Base-by-base conservation (phyloP, 2,329 filamentous ascomycete genomes). In the Moelleriella libera region DNA sequence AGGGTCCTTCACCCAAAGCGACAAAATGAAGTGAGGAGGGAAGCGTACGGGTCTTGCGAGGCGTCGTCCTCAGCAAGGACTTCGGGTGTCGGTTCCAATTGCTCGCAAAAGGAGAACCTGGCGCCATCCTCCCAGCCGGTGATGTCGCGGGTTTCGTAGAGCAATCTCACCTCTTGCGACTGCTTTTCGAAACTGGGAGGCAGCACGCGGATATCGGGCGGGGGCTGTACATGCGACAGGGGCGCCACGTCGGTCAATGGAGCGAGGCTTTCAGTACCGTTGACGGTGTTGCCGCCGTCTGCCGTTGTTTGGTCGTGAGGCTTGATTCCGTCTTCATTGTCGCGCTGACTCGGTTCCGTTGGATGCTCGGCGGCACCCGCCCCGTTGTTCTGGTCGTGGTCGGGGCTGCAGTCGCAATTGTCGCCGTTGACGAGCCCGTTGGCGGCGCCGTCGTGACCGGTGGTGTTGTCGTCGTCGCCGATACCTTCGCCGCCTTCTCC, bases 131-230 rank as follows among this genome's bases (percentile, higher is more conserved):
- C 71, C 69, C 70, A 74, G 53, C 64, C 65, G 63, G 72, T 62
- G 63, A 61, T 63, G 60, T 75, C 74, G 65, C 69, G 70, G 58
- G 69, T 68, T 67, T 74, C 70, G 70, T 80, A 80, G 66, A 80
- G 75, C 65, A 75, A 79, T 71, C 76, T 78, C 72, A 80, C 76
- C 71, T 79, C 78, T 74, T 75, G 74, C 67, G 76, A 80, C 67
- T 80, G 76, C 66, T 72, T 74, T 68, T 79, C 75, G 57, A 72
- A 63, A 55, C 78, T 74, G 60, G 67, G 65, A 55, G 73, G 67
- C 60, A 77, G 65, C 58, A 78, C 62, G 54, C 68, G 69, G 55
- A 76, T 73, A 60, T 68, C 46, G 41, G 29, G 49, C 30, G 6
- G 39, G 30, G n/a, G 34, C 30, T 41, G 46, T 43, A 37, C 48